These are phyloP conservation scores for Debaryomycetaceae sp. DNA, from an alignment of 1,139 yeast genomes.

Conservation along the genomic window DNA sequence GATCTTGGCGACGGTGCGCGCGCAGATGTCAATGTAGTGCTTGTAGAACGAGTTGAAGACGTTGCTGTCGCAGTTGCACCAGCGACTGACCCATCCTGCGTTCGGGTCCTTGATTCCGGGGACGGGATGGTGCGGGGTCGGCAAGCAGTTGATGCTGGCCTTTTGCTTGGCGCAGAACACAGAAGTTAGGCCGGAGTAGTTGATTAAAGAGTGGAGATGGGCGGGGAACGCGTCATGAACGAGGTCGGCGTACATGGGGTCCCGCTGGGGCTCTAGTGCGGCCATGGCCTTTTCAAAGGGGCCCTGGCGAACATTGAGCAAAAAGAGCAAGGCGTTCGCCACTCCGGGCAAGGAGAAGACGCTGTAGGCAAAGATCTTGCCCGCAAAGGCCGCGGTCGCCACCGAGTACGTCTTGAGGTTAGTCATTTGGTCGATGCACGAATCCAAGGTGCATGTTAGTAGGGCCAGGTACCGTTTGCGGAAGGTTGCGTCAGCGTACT, in stretches of 20 bases:
- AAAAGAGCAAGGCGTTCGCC: conserved; percentile 48
- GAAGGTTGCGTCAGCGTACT: conserved; percentile 12
- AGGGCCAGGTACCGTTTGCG: conserved; percentile 17
- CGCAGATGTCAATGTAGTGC: conserved; percentile 44
- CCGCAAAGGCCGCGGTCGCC: conserved; percentile 63
- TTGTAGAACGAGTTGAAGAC: conserved; percentile 66
- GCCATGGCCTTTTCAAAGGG: conserved; percentile 12
- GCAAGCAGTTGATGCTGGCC: conserved; percentile 22
- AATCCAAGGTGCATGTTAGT: conserved; percentile 45
- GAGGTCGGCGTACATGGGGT: not conserved
- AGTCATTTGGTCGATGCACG: conserved; percentile 39
- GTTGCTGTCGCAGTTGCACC: conserved; percentile 46
- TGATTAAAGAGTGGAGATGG: conserved; percentile 26
- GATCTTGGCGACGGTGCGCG: conserved; percentile 4
- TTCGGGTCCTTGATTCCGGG: conserved; percentile 47
- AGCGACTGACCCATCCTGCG: conserved; percentile 57
- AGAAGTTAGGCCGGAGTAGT: conserved; percentile 19
- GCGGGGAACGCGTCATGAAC: conserved; percentile 19
- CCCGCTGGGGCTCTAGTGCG: conserved; percentile 3
- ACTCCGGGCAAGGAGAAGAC: conserved; percentile 54
- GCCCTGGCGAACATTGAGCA: conserved; percentile 45
- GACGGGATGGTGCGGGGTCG: conserved; percentile 47
- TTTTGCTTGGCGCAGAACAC: conserved; percentile 13
- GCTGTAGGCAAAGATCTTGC: conserved; percentile 64
- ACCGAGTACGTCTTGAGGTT: conserved; percentile 46